Evolutionary conservation across 2,329 filamentous ascomycete genomes (phyloP), one percentile per base, ranked within the genome.

Genomic region (Neospermospora avenae): DNA sequence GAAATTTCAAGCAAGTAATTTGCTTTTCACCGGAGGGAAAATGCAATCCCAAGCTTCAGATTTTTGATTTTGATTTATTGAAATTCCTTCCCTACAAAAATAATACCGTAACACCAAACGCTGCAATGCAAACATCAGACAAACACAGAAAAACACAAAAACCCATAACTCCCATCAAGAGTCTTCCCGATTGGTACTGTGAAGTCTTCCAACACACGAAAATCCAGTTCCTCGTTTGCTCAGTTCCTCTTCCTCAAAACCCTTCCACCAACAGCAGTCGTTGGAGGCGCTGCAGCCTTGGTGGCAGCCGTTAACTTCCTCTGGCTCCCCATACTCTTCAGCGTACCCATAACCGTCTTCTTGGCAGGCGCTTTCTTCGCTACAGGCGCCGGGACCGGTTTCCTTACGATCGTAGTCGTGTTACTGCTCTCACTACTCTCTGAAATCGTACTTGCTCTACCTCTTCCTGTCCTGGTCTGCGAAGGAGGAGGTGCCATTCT

Each of bases 321-420:
- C 69, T 80, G 85, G 48, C 77, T 74, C 14, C 78, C 73, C 22
- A 81, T 77, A 1, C 79, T 78, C 69, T 82, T 83, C 48, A 83
- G 79, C 20, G 81, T 80, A 48, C 77, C 76, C 75, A 83, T 81
- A 3, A 82, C 78, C 1, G 80, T 81, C 69, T 79, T 81, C 71
- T 82, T 85, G 3, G 73, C 68, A 1, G 77, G 70, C 1, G 78
- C 73, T 20, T 69, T 72, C 28, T 76, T 69, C 24, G 28, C 28
- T 31, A 10, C 28, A 31, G 76, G 69, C 25, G 75, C 71, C 4
- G 76, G 71, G 28, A 75, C 70, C 18, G 77, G 71, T 71, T 84
- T 87, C 72, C 81, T 82, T 45, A 88, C 78, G 22, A 89, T 84
- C 0, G 87, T 84, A 0, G 87, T 89, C 7, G 83, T 81, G 14